Percentiles rank a stretch among this genome's conserved stretches.
phyloP scores from a whole-genome alignment of 1,284 basidiomycete genomes.

The Quambalaria eucalypti region DNA sequence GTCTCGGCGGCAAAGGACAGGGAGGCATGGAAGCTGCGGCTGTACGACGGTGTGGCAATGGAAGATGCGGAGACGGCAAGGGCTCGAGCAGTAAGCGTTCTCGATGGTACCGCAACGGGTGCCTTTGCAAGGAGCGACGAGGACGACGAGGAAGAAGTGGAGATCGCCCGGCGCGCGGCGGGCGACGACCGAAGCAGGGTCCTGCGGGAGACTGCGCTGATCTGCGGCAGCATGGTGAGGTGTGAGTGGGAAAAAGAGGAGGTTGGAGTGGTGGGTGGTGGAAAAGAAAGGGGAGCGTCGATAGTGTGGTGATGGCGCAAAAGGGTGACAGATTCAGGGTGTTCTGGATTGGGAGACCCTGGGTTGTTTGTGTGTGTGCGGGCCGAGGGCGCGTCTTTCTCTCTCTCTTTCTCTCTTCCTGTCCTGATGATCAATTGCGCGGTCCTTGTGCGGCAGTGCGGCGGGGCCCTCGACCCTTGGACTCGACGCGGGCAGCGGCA shows the following conservation, averaged over 20 bases:
- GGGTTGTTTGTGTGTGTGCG: no score
- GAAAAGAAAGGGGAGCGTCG: no score
- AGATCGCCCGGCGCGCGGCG: neutral
- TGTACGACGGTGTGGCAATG: neutral
- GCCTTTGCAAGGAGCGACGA: neutral
- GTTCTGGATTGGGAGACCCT: no score
- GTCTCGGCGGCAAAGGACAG: constrained; percentile 53
- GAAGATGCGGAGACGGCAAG: neutral
- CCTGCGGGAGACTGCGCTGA: neutral
- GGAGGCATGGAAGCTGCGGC: constrained; percentile 9
- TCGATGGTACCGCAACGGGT: neutral
- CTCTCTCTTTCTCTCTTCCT: no score
- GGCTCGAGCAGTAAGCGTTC: neutral
- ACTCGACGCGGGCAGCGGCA: no score
- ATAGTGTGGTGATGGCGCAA: no score
- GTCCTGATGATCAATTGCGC: no score
- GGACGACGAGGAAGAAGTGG: neutral
- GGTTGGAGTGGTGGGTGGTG: no score
- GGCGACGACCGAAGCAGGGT: neutral
- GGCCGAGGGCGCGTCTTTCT: no score
- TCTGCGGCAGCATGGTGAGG: neutral
- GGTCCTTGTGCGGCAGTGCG: no score
- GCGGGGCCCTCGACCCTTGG: no score
- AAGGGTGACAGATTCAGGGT: no score
- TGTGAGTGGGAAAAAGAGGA: neutral